These are phyloP conservation scores for Penicillium sp. DNA, from an alignment of 2,329 filamentous ascomycete species.

Conservation along the genomic window DNA sequence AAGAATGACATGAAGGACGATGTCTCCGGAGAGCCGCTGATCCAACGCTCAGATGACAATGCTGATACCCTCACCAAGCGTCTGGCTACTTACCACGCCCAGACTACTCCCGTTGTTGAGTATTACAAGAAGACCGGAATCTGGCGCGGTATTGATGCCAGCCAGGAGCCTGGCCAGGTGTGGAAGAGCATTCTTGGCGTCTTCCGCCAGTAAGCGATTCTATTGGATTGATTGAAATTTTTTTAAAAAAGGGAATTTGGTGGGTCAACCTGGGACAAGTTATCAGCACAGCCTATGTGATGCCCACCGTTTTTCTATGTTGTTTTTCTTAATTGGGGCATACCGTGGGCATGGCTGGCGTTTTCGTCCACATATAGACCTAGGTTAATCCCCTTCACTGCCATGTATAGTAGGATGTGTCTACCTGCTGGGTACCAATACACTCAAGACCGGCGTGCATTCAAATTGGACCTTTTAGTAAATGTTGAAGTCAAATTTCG, in stretches of 20 bases:
- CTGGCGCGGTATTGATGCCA: conserved; percentile 93
- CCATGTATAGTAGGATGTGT: conserved; percentile 39
- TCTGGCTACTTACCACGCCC: conserved; percentile 85
- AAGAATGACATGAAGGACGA: conserved; percentile 94
- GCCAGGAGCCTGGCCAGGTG: conserved; percentile 90
- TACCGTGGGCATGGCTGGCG: conserved; percentile 16
- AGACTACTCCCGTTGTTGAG: conserved; percentile 86
- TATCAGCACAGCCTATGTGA: conserved; percentile 12
- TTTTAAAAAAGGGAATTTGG: conserved; percentile 48
- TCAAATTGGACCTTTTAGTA: conserved; percentile 1
- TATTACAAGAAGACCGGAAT: conserved; percentile 99
- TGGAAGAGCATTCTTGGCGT: conserved; percentile 90
- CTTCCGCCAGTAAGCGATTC: conserved; percentile 59
- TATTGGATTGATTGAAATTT: conserved; percentile 32
- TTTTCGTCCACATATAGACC: conserved; percentile 25
- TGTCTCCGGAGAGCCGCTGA: conserved; percentile 90
- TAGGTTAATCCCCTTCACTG: conserved; percentile 19
- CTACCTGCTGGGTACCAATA: conserved; percentile 22
- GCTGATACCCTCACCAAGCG: conserved; percentile 94
- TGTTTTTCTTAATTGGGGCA: conserved; percentile 17
- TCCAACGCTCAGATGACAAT: conserved; percentile 97
- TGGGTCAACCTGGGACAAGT: conserved; percentile 6
- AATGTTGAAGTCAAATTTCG: background rate
- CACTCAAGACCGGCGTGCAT: conserved; percentile 14
- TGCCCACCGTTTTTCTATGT: conserved; percentile 24